Percentiles rank a stretch among this genome's conserved stretches.
Evolutionary conservation across 805 yeast genomes (phyloP).

Genomic region (Myxozyma neglecta): DNA sequence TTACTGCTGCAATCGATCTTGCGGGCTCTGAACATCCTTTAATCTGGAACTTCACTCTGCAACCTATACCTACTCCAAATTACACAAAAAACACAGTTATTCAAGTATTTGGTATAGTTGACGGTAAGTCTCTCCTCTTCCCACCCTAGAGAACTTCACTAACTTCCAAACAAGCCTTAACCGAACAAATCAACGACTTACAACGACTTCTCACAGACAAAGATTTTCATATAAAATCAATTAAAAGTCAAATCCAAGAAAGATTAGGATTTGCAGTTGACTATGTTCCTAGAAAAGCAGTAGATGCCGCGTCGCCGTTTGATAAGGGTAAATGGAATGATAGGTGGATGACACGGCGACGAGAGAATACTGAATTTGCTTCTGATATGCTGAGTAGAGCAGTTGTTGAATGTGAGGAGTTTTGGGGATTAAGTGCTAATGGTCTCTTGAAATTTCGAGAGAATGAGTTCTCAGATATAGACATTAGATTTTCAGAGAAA

Average conservation of each 20-base stretch:
- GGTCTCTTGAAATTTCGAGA: background rate
- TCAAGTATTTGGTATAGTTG: conserved; percentile 10
- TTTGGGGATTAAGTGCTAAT: conserved; percentile 5
- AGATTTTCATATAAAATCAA: conserved; percentile 13
- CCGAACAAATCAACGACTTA: conserved; percentile 9
- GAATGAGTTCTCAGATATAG: background rate
- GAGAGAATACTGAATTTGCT: background rate
- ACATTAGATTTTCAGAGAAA: background rate
- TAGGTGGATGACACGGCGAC: conserved; percentile 1
- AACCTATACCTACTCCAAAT: background rate
- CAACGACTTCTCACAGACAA: conserved; percentile 3
- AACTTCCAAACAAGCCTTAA: background rate
- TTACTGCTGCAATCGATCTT: background rate
- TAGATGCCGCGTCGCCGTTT: conserved; percentile 3
- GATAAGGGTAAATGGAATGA: conserved; percentile 7
- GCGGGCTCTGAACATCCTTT: conserved; percentile 3
- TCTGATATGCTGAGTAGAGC: background rate
- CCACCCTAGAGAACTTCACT: background rate
- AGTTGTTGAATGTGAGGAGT: background rate
- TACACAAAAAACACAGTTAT: background rate
- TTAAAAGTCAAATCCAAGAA: conserved; percentile 10
- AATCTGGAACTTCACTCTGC: conserved; percentile 15
- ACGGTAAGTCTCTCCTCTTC: conserved; percentile 5
- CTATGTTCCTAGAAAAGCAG: conserved; percentile 11
- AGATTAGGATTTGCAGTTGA: background rate